Conservation (phyloP, 1,284 basidiomycete species). For the Tausonia pullulans region DNA sequence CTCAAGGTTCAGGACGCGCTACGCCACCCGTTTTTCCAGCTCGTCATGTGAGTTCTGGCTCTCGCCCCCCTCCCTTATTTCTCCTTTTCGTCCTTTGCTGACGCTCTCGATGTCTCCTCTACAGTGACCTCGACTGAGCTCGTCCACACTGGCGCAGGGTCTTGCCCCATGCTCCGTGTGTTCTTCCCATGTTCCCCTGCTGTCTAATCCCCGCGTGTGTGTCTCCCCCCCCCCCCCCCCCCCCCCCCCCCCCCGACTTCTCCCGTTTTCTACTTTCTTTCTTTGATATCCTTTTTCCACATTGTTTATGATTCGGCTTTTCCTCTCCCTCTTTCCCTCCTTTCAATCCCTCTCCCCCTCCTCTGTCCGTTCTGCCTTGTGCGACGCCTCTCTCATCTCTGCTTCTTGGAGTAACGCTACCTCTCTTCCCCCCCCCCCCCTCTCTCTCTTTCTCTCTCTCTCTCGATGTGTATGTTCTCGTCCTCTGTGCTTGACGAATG, state of each 20-base stretch:
- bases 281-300: background rate
- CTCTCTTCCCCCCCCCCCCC: background rate
- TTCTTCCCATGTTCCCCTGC: no score
- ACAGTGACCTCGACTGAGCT: background rate
- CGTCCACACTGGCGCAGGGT: background rate
- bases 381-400: no score
- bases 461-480: no score
- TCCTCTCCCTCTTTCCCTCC: background rate
- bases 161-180: no score
- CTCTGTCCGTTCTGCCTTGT: background rate
- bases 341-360: background rate
- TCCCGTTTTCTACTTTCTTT: background rate
- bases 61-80: background rate
- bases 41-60: background rate
- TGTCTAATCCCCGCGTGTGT: no score
- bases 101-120: background rate
- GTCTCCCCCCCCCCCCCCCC: background rate
- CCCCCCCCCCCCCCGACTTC: no score
- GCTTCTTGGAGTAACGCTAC: background rate
- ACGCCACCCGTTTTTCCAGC: constrained; percentile 65
- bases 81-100: background rate
- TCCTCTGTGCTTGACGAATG: no score
- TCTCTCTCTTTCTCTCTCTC: background rate
- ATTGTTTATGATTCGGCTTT: background rate
- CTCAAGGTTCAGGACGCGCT: constrained; percentile 78